A percentile compares a stretch with the other conserved stretches of the same genome.
These are phyloP conservation scores for Malassezia furfur DNA, from an alignment of 1,284 basidiomycete genomes.

Conservation along the genomic window DNA sequence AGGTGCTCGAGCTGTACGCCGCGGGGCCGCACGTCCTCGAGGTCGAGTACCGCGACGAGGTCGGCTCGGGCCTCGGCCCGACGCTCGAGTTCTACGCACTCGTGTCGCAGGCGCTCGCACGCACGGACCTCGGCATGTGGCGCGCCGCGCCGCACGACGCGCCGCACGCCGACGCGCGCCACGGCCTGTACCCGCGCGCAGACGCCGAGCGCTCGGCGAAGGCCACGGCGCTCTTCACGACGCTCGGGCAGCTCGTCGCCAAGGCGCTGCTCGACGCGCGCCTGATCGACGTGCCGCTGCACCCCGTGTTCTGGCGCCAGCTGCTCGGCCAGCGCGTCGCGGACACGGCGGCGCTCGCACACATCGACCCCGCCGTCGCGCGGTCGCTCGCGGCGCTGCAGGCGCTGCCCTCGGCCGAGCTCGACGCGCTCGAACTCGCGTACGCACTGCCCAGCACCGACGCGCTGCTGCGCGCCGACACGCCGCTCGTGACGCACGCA, in stretches of 20 bases:
- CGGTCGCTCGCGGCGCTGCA: constrained; percentile 72
- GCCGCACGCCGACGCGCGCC: constrained; percentile 54
- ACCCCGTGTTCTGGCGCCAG: constrained; percentile 79
- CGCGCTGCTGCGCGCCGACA: constrained; percentile 56
- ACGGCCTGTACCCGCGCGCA: constrained; percentile 76
- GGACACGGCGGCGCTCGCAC: constrained; percentile 62
- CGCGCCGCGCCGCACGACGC: constrained; percentile 53
- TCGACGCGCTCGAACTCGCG: constrained; percentile 82
- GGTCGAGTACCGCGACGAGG: constrained; percentile 98
- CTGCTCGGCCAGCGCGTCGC: constrained; percentile 76
- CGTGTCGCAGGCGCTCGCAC: constrained; percentile 83
- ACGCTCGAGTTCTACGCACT: constrained; percentile 97
- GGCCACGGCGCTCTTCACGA: constrained; percentile 64
- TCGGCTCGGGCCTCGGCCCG: constrained; percentile 91
- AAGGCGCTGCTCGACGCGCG: constrained; percentile 94
- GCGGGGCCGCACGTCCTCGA: constrained; percentile 79
- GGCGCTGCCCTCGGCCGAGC: constrained; percentile 54
- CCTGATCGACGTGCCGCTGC: constrained; percentile 91
- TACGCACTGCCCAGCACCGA: constrained; percentile 86
- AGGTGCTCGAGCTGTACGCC: constrained; percentile 94
- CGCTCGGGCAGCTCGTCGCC: constrained; percentile 93
- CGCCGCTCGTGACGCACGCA: constrained; percentile 75
- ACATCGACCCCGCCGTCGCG: constrained; percentile 73
- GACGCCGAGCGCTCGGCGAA: constrained; percentile 40
- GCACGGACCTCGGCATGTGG: constrained; percentile 79